Evolutionary conservation across 139 green algal genomes (phyloP).

Genomic region (Dunaliella sp.): DNA sequence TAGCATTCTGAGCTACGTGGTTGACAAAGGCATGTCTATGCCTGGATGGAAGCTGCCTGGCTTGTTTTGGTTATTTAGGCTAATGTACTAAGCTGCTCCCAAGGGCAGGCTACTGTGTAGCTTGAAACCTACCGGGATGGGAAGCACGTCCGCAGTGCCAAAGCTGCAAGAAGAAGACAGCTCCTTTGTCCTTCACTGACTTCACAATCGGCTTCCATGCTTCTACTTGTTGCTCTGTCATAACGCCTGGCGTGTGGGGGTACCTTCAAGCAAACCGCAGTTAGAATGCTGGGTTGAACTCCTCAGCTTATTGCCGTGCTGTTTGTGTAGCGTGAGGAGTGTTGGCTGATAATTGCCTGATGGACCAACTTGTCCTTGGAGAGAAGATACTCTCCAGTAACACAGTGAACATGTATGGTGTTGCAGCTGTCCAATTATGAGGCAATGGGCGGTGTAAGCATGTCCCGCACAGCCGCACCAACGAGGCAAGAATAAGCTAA

Average conservation of each 20-base stretch:
- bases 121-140: conserved; percentile 37
- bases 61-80: too few species aligned
- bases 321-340: too few species aligned
- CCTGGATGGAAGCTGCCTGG: background rate
- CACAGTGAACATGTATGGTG: background rate
- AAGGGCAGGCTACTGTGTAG: background rate
- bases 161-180: conserved; percentile 76
- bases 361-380: background rate
- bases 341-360: background rate
- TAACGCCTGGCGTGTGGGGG: conserved; percentile 59
- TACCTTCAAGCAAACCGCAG: too few species aligned
- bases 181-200: conserved; percentile 73
- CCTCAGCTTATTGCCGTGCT: too few species aligned
- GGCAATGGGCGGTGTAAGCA: too few species aligned
- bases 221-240: conserved; percentile 74
- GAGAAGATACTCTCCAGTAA: background rate
- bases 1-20: too few species aligned
- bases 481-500: too few species aligned
- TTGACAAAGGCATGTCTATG: background rate
- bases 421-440: too few species aligned
- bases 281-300: background rate
- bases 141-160: conserved; percentile 69
- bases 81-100: too few species aligned
- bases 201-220: conserved; percentile 79
- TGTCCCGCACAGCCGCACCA: too few species aligned